Base-by-base conservation (phyloP, 805 yeast genomes). In the Dipodascus albidus region DNA sequence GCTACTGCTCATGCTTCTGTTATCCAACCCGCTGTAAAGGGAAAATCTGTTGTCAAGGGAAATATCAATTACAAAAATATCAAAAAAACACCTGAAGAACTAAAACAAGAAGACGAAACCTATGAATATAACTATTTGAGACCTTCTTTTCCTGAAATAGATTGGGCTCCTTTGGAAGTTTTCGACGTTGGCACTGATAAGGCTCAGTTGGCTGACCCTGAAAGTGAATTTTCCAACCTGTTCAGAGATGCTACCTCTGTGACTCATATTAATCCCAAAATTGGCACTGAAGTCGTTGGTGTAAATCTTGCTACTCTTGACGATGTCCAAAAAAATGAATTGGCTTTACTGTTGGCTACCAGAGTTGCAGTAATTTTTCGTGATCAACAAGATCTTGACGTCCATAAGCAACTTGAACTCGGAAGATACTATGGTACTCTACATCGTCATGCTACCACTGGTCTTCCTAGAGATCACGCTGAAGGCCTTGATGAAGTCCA, bases 391-490 rank as follows among this genome's bases (percentile, higher is more conserved):
- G 70, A 74, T 14, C 58, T 58, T 47, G 57, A 64, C 14, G 58
- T 62, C 51, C 61, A 59, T 33, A 58, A 66, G 54, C 63, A 67
- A 2, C 56, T 64, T 48, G 72, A 82, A 42, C 81, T 73, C 67
- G 87, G 85, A 50, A 68, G 67, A 49, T 78, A 83, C 64, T 85
- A 80, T 64, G 90, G 91, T 33, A 81, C 81, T 35, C 73, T 80
- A 55, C 89, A 85, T 66, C 74, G 82, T 55, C 90, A 85, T 63
- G 87, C 87, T 49, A 81, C 86, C 11, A 79, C 85, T 9, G 88
- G 89, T 21, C 81, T 85, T 15, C 88, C 85, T 27, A 71, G 68
- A 57, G 73, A 71, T 6, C 70, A 69, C 56, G 83, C 85, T 2
- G 81, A 81, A 4, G 44, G 20, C n/a, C 44, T 38, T 14, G 20